These are phyloP conservation scores for Coniferiporia weirii DNA, from an alignment of 1,284 basidiomycete species.

Conservation along the genomic window DNA sequence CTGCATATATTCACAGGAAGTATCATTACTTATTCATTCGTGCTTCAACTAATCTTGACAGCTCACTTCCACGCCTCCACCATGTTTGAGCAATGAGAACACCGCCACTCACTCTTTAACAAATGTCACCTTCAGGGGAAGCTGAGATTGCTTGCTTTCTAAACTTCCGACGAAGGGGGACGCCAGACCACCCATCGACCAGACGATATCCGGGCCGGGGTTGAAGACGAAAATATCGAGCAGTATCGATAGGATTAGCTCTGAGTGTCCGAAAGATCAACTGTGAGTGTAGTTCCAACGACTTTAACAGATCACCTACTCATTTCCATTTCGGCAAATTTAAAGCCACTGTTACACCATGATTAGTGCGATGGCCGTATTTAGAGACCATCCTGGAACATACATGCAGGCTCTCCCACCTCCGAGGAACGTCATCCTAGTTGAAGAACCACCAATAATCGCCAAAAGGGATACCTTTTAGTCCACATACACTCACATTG, in stretches of 20 bases:
- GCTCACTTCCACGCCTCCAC: too few relatives aligned
- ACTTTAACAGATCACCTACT: slow-evolving; percentile 1
- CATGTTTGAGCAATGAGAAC: too few relatives aligned
- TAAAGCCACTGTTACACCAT: slow-evolving; percentile 11
- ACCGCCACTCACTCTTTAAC: background rate
- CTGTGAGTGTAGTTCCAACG: background rate
- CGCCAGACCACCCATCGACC: slow-evolving; percentile 9
- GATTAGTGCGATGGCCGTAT: background rate
- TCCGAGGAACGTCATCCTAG: slow-evolving; percentile 21
- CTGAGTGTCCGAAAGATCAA: background rate
- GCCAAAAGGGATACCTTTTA: background rate
- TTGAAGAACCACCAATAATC: background rate
- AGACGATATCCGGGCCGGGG: slow-evolving; percentile 8
- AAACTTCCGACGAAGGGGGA: slow-evolving; percentile 6
- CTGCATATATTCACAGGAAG: too few relatives aligned
- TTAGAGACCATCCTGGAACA: background rate
- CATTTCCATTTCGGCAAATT: slow-evolving; percentile 17
- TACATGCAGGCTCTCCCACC: slow-evolving; percentile 21
- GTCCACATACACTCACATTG: too few relatives aligned
- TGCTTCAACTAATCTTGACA: too few relatives aligned
- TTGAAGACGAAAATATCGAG: slow-evolving; percentile 17
- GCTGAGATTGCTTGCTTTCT: background rate
- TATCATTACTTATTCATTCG: too few relatives aligned
- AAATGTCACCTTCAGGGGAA: slow-evolving; percentile 13
- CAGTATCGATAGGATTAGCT: slow-evolving; percentile 16